Percentiles rank a stretch among this genome's conserved stretches.
Evolutionary conservation across 257 asterid genomes (phyloP).

Genomic region (Scutellaria barbata): DNA sequence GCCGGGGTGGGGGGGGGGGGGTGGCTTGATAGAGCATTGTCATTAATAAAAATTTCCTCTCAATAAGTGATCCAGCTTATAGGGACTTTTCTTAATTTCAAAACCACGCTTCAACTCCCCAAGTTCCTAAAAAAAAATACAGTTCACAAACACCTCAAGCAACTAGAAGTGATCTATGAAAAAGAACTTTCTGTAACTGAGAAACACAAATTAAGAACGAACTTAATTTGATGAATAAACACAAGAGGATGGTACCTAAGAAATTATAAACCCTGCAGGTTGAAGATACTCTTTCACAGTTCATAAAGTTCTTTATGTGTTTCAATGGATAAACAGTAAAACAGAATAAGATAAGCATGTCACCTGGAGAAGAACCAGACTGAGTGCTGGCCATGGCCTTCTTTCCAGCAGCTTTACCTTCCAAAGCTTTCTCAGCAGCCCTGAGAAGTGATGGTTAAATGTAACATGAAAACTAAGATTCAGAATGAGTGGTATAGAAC

Average conservation of each 20-base stretch:
- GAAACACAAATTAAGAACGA: constrained; percentile 2
- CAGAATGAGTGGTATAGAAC: neutral
- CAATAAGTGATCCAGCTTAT: no score
- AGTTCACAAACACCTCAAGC: neutral
- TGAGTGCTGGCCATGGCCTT: constrained; percentile 58
- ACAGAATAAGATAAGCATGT: constrained; percentile 29
- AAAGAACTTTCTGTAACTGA: neutral
- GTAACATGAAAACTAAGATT: constrained; percentile 22
- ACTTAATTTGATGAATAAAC: constrained; percentile 18
- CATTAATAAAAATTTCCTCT: no score
- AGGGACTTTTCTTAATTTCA: constrained; percentile 10
- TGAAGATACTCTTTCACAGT: neutral
- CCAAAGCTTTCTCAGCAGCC: constrained; percentile 72
- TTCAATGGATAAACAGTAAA: neutral
- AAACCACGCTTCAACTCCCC: neutral
- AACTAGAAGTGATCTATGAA: constrained; percentile 4
- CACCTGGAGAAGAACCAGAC: constrained; percentile 63
- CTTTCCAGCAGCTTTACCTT: constrained; percentile 69
- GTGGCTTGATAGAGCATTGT: neutral
- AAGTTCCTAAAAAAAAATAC: neutral
- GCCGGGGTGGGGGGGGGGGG: neutral
- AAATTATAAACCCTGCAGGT: constrained; percentile 6
- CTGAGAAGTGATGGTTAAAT: constrained; percentile 44
- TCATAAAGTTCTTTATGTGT: constrained; percentile 2
- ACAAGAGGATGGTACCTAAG: constrained; percentile 4